A percentile compares a stretch with the other conserved stretches of the same genome.
Conservation (phyloP, 2,329 filamentous ascomycete species). For the Nectriaceae sp. region DNA sequence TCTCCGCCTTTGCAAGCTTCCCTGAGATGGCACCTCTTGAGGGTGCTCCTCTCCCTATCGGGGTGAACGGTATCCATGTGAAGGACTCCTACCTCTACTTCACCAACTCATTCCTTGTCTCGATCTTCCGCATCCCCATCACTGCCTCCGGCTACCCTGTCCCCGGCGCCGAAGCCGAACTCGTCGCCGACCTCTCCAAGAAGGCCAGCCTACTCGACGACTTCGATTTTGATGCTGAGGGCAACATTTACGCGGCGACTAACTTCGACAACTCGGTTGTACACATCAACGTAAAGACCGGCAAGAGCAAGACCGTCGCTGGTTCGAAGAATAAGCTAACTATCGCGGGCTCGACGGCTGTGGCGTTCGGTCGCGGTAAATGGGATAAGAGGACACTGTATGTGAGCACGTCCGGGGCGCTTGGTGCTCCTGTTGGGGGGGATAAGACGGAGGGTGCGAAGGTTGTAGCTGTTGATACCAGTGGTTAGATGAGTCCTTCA, state of each 20-base stretch:
- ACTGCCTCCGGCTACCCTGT: slow-evolving; percentile 10
- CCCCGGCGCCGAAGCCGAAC: slow-evolving; percentile 18
- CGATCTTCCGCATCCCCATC: slow-evolving; percentile 18
- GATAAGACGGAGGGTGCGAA: neutral
- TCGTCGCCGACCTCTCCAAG: slow-evolving; percentile 18
- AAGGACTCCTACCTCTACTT: slow-evolving; percentile 16
- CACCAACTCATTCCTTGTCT: slow-evolving; percentile 13
- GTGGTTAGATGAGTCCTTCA: neutral
- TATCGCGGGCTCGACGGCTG: slow-evolving; percentile 22
- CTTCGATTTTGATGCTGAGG: slow-evolving; percentile 18
- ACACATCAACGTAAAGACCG: slow-evolving; percentile 13
- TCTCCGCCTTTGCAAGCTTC: slow-evolving; percentile 8
- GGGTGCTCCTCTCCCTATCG: slow-evolving; percentile 8
- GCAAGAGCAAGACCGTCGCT: slow-evolving; percentile 14
- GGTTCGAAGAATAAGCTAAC: slow-evolving; percentile 15
- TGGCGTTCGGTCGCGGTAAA: slow-evolving; percentile 17
- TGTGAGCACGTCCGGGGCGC: slow-evolving; percentile 15
- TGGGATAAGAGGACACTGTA: slow-evolving; percentile 14
- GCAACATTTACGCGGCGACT: slow-evolving; percentile 21
- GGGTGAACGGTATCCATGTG: slow-evolving; percentile 21
- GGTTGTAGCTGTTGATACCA: neutral
- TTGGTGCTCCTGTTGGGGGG: slow-evolving; percentile 14
- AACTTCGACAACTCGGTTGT: slow-evolving; percentile 25
- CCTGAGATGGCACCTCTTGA: slow-evolving; percentile 10
- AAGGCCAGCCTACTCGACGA: slow-evolving; percentile 20